Evolutionary conservation across 179 eudicot species (phyloP).

Genomic region (Spinacia oleracea): DNA sequence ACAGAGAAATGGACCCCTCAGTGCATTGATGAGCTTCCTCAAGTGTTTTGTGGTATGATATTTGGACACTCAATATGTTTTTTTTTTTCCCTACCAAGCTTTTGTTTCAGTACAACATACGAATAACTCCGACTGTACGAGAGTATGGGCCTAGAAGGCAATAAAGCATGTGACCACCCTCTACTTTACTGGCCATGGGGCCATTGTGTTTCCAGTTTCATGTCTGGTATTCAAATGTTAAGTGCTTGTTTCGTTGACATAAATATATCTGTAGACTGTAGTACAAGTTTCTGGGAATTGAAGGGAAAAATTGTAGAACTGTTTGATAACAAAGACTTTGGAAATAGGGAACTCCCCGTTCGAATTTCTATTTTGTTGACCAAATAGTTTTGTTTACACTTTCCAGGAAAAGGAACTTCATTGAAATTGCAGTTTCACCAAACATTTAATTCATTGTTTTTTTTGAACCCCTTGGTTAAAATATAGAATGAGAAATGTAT

Average conservation of each 20-base stretch:
- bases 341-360: background rate
- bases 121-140: no score
- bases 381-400: background rate
- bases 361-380: background rate
- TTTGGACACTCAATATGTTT: background rate
- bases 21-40: conserved; percentile 73
- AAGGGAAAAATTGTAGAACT: background rate
- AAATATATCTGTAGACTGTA: background rate
- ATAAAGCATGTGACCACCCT: background rate
- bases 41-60: conserved; percentile 72
- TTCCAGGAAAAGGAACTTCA: background rate
- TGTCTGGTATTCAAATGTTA: background rate
- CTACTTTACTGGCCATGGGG: background rate
- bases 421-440: background rate
- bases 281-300: background rate
- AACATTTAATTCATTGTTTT: no score
- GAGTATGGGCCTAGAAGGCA: no score
- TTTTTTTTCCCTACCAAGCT: background rate
- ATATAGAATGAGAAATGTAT: background rate
- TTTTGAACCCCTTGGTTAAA: background rate
- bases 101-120: background rate
- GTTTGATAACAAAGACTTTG: background rate
- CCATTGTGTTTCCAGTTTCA: background rate
- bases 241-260: background rate
- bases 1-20: conserved; percentile 73